A percentile compares a stretch with the other conserved stretches of the same genome.
Conservation (phyloP, 352 stramenopile genomes). For the Aphanomyces stellatus region DNA sequence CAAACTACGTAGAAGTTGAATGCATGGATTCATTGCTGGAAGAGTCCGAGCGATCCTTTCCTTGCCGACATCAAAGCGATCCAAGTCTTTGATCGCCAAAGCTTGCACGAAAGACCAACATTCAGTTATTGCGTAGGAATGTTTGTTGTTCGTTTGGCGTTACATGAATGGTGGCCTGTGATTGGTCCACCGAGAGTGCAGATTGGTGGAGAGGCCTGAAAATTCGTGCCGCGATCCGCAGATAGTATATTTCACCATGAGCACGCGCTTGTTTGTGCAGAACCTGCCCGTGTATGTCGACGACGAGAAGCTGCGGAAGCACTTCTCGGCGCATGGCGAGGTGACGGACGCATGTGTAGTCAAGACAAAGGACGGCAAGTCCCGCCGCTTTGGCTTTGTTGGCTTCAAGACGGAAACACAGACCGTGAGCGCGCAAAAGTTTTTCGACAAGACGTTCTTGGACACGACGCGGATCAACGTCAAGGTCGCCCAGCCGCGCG, state of each 20-base stretch:
- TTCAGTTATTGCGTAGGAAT: background rate
- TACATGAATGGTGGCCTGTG: no score
- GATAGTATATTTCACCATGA: background rate
- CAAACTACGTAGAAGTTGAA: no score
- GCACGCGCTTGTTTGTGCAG: slow-evolving; percentile 70
- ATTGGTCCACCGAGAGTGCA: no score
- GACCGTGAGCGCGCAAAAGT: slow-evolving; percentile 42
- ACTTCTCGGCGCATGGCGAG: slow-evolving; percentile 66
- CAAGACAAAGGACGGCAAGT: slow-evolving; percentile 82
- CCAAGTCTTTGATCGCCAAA: no score
- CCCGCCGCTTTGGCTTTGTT: slow-evolving; percentile 75
- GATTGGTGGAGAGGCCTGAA: no score
- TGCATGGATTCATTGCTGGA: no score
- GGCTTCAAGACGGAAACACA: slow-evolving; percentile 66
- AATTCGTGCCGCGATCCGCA: no score
- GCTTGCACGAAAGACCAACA: background rate
- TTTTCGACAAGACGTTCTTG: slow-evolving; percentile 86
- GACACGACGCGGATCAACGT: slow-evolving; percentile 84
- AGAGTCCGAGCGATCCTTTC: no score
- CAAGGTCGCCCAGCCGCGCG: slow-evolving; percentile 56
- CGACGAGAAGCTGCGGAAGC: slow-evolving; percentile 54
- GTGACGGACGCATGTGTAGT: slow-evolving; percentile 87
- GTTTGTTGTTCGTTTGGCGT: background rate
- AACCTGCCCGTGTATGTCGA: slow-evolving; percentile 76
- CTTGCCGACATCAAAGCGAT: no score